Evolutionary conservation across 2,329 filamentous ascomycete species (phyloP).

Genomic region (Ustulina deusta): DNA sequence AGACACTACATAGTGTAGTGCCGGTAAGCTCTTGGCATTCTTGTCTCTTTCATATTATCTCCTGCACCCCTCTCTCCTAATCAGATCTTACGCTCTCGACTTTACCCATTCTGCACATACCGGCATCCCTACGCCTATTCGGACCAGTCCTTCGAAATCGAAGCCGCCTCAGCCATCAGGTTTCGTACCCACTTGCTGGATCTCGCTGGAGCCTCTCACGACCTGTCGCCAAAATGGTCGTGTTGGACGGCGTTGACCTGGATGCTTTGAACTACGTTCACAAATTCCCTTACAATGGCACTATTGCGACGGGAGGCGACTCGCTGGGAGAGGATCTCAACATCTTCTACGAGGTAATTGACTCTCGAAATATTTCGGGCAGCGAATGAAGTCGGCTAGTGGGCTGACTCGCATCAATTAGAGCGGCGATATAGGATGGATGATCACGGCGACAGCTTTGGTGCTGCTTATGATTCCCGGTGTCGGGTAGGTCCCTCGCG

Average conservation of each 20-base stretch:
- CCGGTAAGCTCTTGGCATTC: constrained; percentile 34
- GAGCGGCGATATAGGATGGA: constrained; percentile 87
- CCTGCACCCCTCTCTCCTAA: constrained; percentile 7
- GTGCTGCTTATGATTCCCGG: constrained; percentile 94
- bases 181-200: not conserved
- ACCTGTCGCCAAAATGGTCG: constrained; percentile 49
- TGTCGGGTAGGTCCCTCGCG: constrained; percentile 70
- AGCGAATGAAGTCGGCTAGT: constrained; percentile 42
- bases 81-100: constrained; percentile 8
- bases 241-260: constrained; percentile 56
- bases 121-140: not conserved
- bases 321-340: constrained; percentile 77
- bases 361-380: not conserved
- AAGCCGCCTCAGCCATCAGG: not conserved
- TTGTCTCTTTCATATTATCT: constrained; percentile 24
- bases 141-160: constrained; percentile 10
- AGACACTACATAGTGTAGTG: constrained; percentile 30
- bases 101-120: constrained; percentile 1
- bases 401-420: constrained; percentile 36
- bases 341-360: constrained; percentile 77
- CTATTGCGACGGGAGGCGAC: constrained; percentile 73
- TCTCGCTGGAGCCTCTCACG: constrained; percentile 16
- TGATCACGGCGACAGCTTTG: constrained; percentile 83
- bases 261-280: constrained; percentile 59
- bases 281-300: constrained; percentile 73